These are phyloP conservation scores for Ustilago shanxiensis DNA, from an alignment of 1,284 basidiomycete species.

Conservation along the genomic window DNA sequence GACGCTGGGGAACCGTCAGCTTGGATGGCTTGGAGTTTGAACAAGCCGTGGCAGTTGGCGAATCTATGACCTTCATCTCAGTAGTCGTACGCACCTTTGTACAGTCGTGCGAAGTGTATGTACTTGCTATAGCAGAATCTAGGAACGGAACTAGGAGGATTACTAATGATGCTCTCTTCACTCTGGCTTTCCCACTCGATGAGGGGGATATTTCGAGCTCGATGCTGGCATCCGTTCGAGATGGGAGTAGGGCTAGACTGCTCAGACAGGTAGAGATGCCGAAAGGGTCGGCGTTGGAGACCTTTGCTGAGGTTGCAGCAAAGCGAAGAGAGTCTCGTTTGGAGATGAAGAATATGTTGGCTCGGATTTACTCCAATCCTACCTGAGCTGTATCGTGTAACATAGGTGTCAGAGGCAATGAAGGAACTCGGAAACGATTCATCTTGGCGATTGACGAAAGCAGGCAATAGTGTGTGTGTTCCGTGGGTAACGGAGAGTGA, in stretches of 20 bases:
- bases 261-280: constrained; percentile 49
- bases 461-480: not conserved
- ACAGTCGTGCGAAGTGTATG: constrained; percentile 58
- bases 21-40: constrained; percentile 61
- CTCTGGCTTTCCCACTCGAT: constrained; percentile 48
- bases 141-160: constrained; percentile 47
- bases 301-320: constrained; percentile 45
- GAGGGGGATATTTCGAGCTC: constrained; percentile 19
- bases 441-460: not conserved
- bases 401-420: not conserved
- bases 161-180: constrained; percentile 62
- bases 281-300: constrained; percentile 34
- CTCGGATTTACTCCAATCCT: constrained; percentile 47
- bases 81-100: constrained; percentile 54
- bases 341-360: constrained; percentile 50
- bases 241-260: constrained; percentile 10
- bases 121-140: constrained; percentile 55
- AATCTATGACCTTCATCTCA: constrained; percentile 55
- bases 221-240: constrained; percentile 6
- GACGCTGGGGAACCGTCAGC: constrained; percentile 57
- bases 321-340: constrained; percentile 37
- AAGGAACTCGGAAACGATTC: not conserved
- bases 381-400: constrained; percentile 12
- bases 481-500: not conserved
- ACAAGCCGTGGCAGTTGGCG: constrained; percentile 53